Evolutionary conservation across 2,329 filamentous ascomycete species (phyloP).

Genomic region (Colletotrichum paranaense): DNA sequence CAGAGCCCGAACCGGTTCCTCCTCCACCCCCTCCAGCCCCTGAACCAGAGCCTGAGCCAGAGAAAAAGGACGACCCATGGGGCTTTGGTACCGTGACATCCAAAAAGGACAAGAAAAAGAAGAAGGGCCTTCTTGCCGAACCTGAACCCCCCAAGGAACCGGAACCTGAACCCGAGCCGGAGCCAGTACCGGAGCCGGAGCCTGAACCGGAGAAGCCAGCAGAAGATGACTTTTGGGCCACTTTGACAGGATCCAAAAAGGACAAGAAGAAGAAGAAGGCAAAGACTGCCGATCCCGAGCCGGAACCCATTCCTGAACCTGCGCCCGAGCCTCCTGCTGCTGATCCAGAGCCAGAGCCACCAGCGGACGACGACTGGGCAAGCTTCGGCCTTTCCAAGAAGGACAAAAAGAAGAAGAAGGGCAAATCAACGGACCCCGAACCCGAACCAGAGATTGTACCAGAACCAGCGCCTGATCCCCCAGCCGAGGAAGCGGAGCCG

Average conservation of each 20-base stretch:
- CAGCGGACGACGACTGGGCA: constrained; percentile 42
- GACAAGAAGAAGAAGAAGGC: constrained; percentile 49
- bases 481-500: constrained; percentile 38
- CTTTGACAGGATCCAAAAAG: constrained; percentile 42
- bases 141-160: constrained; percentile 36
- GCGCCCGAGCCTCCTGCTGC: constrained; percentile 37
- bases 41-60: constrained; percentile 39
- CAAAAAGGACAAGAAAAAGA: constrained; percentile 54
- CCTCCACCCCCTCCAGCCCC: constrained; percentile 36
- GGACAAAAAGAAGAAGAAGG: constrained; percentile 44
- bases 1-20: constrained; percentile 30
- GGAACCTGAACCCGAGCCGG: constrained; percentile 35
- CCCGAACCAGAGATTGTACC: constrained; percentile 17
- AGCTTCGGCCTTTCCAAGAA: constrained; percentile 43
- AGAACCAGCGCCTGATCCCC: constrained; percentile 16
- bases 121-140: constrained; percentile 43
- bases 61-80: constrained; percentile 37
- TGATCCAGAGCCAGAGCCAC: constrained; percentile 30
- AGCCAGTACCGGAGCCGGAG: constrained; percentile 43
- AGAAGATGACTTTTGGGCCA: constrained; percentile 47
- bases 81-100: constrained; percentile 38
- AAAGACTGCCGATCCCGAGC: constrained; percentile 36
- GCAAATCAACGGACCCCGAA: constrained; percentile 38
- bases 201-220: constrained; percentile 33
- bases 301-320: constrained; percentile 6